A percentile compares a stretch with the other conserved stretches of the same genome.
These are phyloP conservation scores for Heliocybe sulcata DNA, from an alignment of 1,284 basidiomycete species.

Conservation along the genomic window DNA sequence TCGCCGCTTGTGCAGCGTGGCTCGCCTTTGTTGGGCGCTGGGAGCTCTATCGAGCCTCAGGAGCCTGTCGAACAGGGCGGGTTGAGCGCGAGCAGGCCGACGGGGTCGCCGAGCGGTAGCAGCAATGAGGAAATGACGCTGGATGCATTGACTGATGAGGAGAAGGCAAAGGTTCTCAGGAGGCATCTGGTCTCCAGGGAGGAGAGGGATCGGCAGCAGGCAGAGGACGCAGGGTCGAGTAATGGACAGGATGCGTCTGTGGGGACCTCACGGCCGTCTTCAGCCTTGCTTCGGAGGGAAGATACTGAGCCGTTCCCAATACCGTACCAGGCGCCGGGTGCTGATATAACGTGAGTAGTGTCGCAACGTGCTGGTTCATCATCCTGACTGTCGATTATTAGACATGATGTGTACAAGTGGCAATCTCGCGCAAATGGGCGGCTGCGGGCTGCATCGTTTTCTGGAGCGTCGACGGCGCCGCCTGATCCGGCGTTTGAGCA, in stretches of 20 bases:
- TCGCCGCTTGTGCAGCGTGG: neutral
- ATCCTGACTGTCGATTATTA: conserved; percentile 19
- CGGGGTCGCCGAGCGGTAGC: conserved; percentile 21
- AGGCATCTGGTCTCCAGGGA: conserved; percentile 76
- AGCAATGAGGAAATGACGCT: conserved; percentile 25
- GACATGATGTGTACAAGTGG: conserved; percentile 95
- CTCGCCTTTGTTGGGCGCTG: neutral
- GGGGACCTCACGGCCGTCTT: conserved; percentile 16
- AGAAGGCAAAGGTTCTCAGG: conserved; percentile 76
- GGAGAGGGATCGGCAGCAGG: conserved; percentile 34
- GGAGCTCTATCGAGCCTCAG: neutral
- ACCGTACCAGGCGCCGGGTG: conserved; percentile 78
- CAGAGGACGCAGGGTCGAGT: conserved; percentile 14
- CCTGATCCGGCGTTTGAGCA: conserved; percentile 76
- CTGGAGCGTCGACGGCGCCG: conserved; percentile 43
- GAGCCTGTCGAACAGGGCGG: conserved; percentile 11
- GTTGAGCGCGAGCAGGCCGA: conserved; percentile 23
- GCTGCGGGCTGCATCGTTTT: conserved; percentile 67
- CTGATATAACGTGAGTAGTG: conserved; percentile 80
- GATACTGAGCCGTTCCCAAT: conserved; percentile 73
- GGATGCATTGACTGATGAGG: conserved; percentile 65
- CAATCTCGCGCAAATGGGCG: conserved; percentile 57
- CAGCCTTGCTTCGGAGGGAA: conserved; percentile 21
- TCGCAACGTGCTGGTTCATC: conserved; percentile 7
- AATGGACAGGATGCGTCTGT: conserved; percentile 14